Percentiles rank a stretch among this genome's conserved stretches.
phyloP scores from a whole-genome alignment of 441 rosid species.

The Pelargonium citronellum region DNA sequence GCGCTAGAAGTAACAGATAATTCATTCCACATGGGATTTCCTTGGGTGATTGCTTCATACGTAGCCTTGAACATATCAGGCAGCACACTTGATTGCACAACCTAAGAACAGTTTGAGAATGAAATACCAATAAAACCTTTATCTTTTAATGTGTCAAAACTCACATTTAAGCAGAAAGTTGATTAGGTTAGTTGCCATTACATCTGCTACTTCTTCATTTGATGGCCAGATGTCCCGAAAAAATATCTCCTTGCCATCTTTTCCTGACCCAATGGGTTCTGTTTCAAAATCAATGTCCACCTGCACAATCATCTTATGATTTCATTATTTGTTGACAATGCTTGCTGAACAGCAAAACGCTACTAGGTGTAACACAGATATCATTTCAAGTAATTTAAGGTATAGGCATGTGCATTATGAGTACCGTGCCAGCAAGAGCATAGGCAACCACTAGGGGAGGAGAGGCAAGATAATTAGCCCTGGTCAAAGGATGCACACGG shows the following conservation, averaged over 20 bases:
- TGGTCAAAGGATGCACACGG: slow-evolving; percentile 84
- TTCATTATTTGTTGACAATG: not conserved
- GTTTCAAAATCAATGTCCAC: slow-evolving; percentile 75
- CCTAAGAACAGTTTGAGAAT: slow-evolving; percentile 34
- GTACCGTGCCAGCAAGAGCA: slow-evolving; percentile 91
- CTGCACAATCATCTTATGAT: slow-evolving; percentile 34
- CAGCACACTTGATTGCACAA: slow-evolving; percentile 73
- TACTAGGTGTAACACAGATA: not conserved
- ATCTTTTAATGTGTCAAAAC: too few species aligned
- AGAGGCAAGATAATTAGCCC: slow-evolving; percentile 95
- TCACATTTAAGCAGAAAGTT: not conserved
- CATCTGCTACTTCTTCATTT: slow-evolving; percentile 74
- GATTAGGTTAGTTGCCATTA: slow-evolving; percentile 21
- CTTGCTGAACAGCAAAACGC: not conserved
- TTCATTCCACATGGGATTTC: slow-evolving; percentile 90
- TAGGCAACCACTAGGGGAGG: slow-evolving; percentile 95
- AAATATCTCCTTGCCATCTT: slow-evolving; percentile 61
- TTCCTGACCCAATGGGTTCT: slow-evolving; percentile 67
- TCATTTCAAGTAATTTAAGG: not conserved
- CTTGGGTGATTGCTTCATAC: slow-evolving; percentile 78
- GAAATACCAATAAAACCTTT: too few species aligned
- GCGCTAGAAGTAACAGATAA: slow-evolving; percentile 59
- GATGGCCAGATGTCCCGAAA: slow-evolving; percentile 93
- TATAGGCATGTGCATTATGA: slow-evolving; percentile 9
- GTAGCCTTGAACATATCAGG: slow-evolving; percentile 94